Evolutionary conservation across 805 yeast genomes (phyloP).

Genomic region (Cyberlindnera lachancei): DNA sequence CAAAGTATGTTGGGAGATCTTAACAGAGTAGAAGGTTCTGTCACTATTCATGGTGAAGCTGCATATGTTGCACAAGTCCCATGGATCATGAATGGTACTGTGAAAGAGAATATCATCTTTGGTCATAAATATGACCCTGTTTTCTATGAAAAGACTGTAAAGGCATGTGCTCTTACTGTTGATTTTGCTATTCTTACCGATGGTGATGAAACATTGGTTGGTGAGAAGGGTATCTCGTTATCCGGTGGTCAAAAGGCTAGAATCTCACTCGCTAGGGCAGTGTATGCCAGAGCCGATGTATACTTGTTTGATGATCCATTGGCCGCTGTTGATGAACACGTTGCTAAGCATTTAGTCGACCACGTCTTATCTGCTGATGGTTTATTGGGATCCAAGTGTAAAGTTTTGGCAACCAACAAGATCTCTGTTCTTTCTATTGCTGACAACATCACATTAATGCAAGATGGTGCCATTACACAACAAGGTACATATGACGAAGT

Average conservation of each 20-base stretch:
- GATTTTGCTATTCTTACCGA: slow-evolving; percentile 78
- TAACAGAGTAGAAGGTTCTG: slow-evolving; percentile 66
- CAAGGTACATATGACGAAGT: slow-evolving; percentile 56
- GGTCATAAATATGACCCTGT: slow-evolving; percentile 79
- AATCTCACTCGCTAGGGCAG: slow-evolving; percentile 89
- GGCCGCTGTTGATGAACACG: slow-evolving; percentile 97
- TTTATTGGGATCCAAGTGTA: slow-evolving; percentile 64
- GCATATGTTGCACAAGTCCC: slow-evolving; percentile 93
- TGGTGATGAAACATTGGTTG: slow-evolving; percentile 89
- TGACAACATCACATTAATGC: slow-evolving; percentile 57
- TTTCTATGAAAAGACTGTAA: slow-evolving; percentile 72
- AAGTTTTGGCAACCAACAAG: slow-evolving; percentile 79
- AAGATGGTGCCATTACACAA: slow-evolving; percentile 61
- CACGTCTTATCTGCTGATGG: slow-evolving; percentile 82
- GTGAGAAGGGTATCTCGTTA: slow-evolving; percentile 93
- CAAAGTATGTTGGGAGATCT: slow-evolving; percentile 80
- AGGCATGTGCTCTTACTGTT: slow-evolving; percentile 79
- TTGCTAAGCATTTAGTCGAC: slow-evolving; percentile 76
- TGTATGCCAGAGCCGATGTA: slow-evolving; percentile 88
- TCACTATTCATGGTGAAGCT: slow-evolving; percentile 62
- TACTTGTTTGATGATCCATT: slow-evolving; percentile 87
- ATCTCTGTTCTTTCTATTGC: slow-evolving; percentile 78
- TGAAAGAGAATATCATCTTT: slow-evolving; percentile 83
- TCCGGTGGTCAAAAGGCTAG: slow-evolving; percentile 99
- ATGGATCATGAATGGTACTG: slow-evolving; percentile 95